Base-by-base conservation (phyloP, 2,329 filamentous ascomycete genomes). In the Neoarthrinium moseri region DNA sequence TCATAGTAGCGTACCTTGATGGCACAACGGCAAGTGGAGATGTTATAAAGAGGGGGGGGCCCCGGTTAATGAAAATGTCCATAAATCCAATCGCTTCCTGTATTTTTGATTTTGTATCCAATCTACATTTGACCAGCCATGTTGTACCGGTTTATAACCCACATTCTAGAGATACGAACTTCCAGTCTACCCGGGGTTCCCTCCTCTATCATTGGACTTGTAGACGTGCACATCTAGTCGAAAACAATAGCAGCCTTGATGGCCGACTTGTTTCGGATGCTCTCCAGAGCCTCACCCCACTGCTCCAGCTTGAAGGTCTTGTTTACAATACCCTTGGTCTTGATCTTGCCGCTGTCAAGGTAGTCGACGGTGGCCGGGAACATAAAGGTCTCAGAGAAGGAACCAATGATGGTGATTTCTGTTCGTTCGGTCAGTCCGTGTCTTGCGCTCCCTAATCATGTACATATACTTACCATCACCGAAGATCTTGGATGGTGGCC, bases 231-330 rank as follows among this genome's bases (percentile, higher is more conserved):
- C 24, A 21, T 35, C 56, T 75, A 81, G 51, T 87, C 83, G 57
- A 87, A 88, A 37, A 82, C 77, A 63, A 89, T 87, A 13, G 82
- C 83, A 43, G 84, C 84, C 73, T 89, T 89, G 62, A 89, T 87
- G 48, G 84, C 84, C 43, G 71, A 79, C 74, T 88, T 87, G 68
- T 86, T 83, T 58, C 75, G 80, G 73, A 89, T 87, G 47, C 80
- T 77, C 63, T 87, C 80, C 53, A 89, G 69, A 50, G 83, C 86
- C 62, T 87, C 81, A 36, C 72, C 80, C 77, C 83, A 89, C 61
- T 89, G 76, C 60, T 89, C 84, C n/a, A 89, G 71, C 67, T 77
- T 83, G 70, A 83, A 89, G 5, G 75, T 79, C 72, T 87, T 87
- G 69, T 87, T 87, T 52, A 87, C 84, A 45, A 89, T 87, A 4